Evolutionary conservation across 2,329 filamentous ascomycete genomes (phyloP).

Genomic region (Colletotrichum kahawae): DNA sequence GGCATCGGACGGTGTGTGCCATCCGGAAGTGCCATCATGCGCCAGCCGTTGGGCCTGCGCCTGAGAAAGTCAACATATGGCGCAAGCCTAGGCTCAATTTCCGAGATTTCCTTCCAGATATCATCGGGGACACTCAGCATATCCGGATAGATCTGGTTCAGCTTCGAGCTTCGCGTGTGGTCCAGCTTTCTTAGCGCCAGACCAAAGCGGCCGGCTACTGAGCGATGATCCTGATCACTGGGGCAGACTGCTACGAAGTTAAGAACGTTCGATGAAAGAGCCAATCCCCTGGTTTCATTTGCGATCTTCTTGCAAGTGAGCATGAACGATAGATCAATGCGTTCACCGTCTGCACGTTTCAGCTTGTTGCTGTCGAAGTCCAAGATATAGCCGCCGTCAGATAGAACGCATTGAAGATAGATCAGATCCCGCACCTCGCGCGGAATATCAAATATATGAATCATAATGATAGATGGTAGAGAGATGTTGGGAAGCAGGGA

Average conservation of each 20-base stretch:
- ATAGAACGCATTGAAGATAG: not conserved
- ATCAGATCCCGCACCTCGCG: not conserved
- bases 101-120: not conserved
- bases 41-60: not conserved
- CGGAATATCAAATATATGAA: not conserved
- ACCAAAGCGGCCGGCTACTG: not conserved
- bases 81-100: not conserved
- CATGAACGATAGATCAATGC: not conserved
- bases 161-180: not conserved
- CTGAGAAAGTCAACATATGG: not conserved
- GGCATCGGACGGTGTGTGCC: fast-evolving
- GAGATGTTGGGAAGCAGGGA: too few relatives aligned
- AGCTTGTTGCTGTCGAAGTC: not conserved
- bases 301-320: not conserved
- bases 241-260: not conserved
- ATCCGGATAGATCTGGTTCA: not conserved
- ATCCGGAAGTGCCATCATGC: not conserved
- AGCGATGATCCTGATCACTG: not conserved
- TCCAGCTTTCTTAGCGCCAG: not conserved
- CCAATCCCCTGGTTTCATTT: not conserved
- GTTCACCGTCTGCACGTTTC: not conserved
- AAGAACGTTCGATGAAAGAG: not conserved
- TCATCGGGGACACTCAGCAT: not conserved
- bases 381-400: not conserved
- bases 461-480: not conserved